Percentiles rank a stretch among this genome's conserved stretches.
phyloP scores from a whole-genome alignment of 2,329 filamentous ascomycete species.

The Cadophora luteo-olivacea region DNA sequence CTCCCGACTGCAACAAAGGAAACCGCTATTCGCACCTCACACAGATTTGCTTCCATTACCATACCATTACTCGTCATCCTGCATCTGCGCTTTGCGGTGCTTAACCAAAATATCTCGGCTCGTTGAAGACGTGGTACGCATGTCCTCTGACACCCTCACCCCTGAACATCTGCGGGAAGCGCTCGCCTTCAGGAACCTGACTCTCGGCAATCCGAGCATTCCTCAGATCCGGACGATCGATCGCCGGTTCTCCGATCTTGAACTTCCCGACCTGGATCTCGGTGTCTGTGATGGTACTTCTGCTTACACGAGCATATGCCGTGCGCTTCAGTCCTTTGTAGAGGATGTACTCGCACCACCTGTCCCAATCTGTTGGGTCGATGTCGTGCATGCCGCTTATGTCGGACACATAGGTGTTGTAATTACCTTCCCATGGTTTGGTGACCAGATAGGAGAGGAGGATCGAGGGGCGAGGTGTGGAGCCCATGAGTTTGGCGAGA shows the following conservation, averaged over 20 bases:
- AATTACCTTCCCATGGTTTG: constrained; percentile 89
- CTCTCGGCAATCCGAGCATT: constrained; percentile 67
- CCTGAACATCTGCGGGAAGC: constrained; percentile 85
- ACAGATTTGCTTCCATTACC: background rate
- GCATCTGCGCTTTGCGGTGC: no score
- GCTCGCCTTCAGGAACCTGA: constrained; percentile 76
- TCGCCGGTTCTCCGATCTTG: constrained; percentile 74
- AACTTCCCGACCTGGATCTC: constrained; percentile 98
- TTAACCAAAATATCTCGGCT: constrained; percentile 72
- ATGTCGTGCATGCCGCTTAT: constrained; percentile 94
- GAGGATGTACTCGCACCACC: constrained; percentile 99
- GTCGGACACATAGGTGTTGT: constrained; percentile 92
- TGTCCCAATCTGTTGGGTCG: constrained; percentile 89
- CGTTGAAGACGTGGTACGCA: constrained; percentile 92
- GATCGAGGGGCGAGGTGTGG: constrained; percentile 78
- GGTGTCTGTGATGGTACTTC: constrained; percentile 94
- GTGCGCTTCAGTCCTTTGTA: constrained; percentile 87
- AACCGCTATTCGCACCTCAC: background rate
- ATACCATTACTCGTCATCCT: background rate
- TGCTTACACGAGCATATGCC: constrained; percentile 87
- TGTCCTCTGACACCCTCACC: constrained; percentile 89
- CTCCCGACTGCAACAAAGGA: background rate
- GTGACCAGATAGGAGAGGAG: constrained; percentile 93
- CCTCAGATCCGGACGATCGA: constrained; percentile 66
- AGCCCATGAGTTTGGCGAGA: constrained; percentile 86